Evolutionary conservation across 2,329 filamentous ascomycete genomes (phyloP).

Genomic region (Didymellaceae sp.): DNA sequence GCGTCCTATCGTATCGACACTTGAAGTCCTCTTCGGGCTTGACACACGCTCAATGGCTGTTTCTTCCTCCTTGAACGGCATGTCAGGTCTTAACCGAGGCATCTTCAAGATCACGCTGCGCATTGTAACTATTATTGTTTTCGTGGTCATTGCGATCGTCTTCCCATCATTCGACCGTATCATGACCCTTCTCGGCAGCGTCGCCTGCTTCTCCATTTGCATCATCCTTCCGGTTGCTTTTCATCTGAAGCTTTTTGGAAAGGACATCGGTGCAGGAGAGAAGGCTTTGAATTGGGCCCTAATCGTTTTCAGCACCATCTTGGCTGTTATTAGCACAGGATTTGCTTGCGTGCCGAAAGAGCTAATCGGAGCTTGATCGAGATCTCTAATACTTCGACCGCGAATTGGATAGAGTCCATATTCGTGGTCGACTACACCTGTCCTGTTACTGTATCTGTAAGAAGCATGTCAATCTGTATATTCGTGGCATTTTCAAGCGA

Average conservation of each 20-base stretch:
- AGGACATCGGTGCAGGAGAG: slow-evolving; percentile 70
- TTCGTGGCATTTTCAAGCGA: slow-evolving; percentile 15
- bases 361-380: slow-evolving; percentile 19
- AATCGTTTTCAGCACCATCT: slow-evolving; percentile 70
- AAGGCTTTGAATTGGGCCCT: slow-evolving; percentile 71
- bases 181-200: slow-evolving; percentile 88
- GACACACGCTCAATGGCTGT: slow-evolving; percentile 62
- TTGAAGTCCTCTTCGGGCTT: slow-evolving; percentile 81
- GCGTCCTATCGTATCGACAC: slow-evolving; percentile 83
- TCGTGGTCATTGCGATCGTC: slow-evolving; percentile 76
- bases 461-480: slow-evolving; percentile 11
- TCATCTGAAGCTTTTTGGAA: slow-evolving; percentile 85
- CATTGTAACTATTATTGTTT: slow-evolving; percentile 70
- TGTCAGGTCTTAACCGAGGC: slow-evolving; percentile 64
- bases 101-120: slow-evolving; percentile 67
- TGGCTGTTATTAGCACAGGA: slow-evolving; percentile 80
- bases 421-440: background rate
- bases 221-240: slow-evolving; percentile 89
- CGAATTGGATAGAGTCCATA: background rate
- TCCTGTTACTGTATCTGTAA: slow-evolving; percentile 5
- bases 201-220: slow-evolving; percentile 92
- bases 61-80: slow-evolving; percentile 57
- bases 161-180: slow-evolving; percentile 86
- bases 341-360: slow-evolving; percentile 88
- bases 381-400: too few relatives aligned